Conservation (phyloP, 768 basidiomycete species). For the Pulveroboletus ravenelii region DNA sequence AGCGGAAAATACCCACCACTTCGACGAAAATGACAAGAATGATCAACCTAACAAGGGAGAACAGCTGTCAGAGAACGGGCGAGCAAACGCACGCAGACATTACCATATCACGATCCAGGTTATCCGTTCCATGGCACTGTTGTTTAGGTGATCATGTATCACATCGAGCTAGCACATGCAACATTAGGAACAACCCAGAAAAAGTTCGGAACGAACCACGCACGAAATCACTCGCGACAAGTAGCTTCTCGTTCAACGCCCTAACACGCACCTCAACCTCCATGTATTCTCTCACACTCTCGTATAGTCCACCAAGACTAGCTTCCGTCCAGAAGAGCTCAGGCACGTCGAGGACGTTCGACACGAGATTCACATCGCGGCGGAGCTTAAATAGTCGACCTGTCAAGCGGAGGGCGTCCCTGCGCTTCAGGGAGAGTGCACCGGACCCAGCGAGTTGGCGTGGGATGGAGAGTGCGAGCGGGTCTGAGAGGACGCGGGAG, state of each 20-base stretch:
- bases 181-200: not conserved
- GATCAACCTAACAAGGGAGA: conserved; percentile 68
- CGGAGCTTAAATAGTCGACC: conserved; percentile 83
- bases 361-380: conserved; percentile 85
- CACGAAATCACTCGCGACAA: conserved; percentile 85
- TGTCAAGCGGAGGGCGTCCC: conserved; percentile 82
- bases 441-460: conserved; percentile 77
- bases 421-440: conserved; percentile 66
- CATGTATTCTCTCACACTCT: conserved; percentile 92
- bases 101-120: conserved; percentile 76
- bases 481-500: conserved; percentile 71
- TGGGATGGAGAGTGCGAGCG: conserved; percentile 76
- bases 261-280: conserved; percentile 82
- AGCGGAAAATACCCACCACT: conserved; percentile 43
- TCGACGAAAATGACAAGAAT: conserved; percentile 88
- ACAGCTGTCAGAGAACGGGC: conserved; percentile 27
- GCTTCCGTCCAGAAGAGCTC: conserved; percentile 96
- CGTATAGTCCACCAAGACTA: conserved; percentile 82
- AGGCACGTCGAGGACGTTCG: conserved; percentile 89
- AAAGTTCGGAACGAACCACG: conserved; percentile 26
- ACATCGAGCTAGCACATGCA: conserved; percentile 63
- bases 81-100: conserved; percentile 39
- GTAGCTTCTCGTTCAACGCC: conserved; percentile 83
- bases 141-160: conserved; percentile 91
- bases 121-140: conserved; percentile 84